Base-by-base conservation (phyloP, 176 grass and related monocot genomes). In the Canna indica region DNA sequence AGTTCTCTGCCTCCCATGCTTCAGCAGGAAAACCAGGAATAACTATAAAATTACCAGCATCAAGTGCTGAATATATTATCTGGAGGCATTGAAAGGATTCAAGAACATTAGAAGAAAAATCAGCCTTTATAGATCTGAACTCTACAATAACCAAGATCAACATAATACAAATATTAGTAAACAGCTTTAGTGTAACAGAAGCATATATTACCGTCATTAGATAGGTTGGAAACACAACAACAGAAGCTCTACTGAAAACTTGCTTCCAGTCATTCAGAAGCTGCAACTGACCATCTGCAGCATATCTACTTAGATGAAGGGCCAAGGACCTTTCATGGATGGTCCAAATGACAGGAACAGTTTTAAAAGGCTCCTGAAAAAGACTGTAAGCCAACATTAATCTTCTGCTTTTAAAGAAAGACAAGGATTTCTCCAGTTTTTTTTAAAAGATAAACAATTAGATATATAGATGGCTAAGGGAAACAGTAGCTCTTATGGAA, bases 311-410 rank as follows among this genome's bases (percentile, higher is more conserved):
- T 63, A 84, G 28, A 71, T 73, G 73, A 79, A 80, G 70, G 41
- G 87, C 86, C 25, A 99, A 84, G 24, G 81, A 81, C 78, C 39
- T 84, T 78, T 94, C 95, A 44, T 88, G 87, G 68, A 99, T 82
- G 32, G 84, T 99, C 95, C 95, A 99, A 76, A 99, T 90, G 67
- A 99, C 72, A 73, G 95, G 86, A 77, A 99, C 61, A 70, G 80
- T 85, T 88, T 88, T 99, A 82, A 99, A 99, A 80, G 95, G 95
- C 75, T 99, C 95, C 63, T 94, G 95, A 77, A 85, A 72, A 83
- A 99, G 82, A 78, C 95, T 99, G 90, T 79, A 88, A 67, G 50
- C 66, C 60, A 68, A 59, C 25, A 88, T 33, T 31, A 69, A 69
- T 59, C 44, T 59, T 77, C 36, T 15, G 31, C 48, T 4, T 58